phyloP scores from a whole-genome alignment of 345 rosid species.

The Eucalyptus marginata region DNA sequence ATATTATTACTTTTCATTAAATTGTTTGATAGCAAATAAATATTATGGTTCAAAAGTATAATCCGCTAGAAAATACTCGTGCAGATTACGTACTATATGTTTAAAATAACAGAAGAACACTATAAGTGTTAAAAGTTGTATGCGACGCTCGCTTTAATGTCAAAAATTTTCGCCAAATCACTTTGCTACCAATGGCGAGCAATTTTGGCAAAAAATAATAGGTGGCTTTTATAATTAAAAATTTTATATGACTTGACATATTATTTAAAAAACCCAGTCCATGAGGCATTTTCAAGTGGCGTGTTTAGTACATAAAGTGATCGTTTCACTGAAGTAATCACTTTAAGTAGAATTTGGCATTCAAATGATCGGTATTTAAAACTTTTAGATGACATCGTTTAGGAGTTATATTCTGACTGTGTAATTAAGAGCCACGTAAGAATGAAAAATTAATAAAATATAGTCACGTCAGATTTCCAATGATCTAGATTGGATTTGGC shows the following conservation, averaged over 20 bases:
- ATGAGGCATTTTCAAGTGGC: fast-evolving
- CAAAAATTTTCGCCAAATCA: fast-evolving
- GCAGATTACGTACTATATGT: too few species aligned
- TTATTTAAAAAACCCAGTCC: too few species aligned
- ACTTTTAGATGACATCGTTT: fast-evolving
- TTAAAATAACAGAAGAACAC: too few species aligned
- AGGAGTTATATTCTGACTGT: fast-evolving
- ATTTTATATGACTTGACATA: too few species aligned
- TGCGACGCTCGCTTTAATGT: fast-evolving
- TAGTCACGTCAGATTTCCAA: fast-evolving
- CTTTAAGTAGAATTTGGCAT: fast-evolving
- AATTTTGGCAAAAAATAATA: too few species aligned
- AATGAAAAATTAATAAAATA: fast-evolving
- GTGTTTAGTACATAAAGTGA: too few species aligned
- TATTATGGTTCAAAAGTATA: too few species aligned
- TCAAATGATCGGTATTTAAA: fast-evolving
- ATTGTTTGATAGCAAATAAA: too few species aligned
- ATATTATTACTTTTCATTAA: too few species aligned
- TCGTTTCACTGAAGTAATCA: too few species aligned
- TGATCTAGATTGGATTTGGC: fast-evolving
- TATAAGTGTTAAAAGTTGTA: too few species aligned
- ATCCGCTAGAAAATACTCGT: fast-evolving
- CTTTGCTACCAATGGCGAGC: fast-evolving
- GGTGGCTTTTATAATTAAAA: too few species aligned
- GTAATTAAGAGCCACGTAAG: fast-evolving